Evolutionary conservation across 1,139 yeast genomes (phyloP).

Genomic region (Magnusiomyces tetraspermus): DNA sequence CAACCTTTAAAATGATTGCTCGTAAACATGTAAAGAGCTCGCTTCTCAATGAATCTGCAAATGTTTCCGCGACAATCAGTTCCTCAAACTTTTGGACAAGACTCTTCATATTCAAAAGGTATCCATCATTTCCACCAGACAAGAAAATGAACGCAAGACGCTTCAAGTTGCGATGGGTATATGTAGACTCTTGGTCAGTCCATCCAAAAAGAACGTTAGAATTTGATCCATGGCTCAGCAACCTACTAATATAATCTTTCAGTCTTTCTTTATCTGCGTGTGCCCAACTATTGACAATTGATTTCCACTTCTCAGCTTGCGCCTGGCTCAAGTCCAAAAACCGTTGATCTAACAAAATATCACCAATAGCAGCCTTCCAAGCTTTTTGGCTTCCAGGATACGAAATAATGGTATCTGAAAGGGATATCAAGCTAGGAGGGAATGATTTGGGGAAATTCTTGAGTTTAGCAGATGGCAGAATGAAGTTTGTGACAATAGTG

Average conservation of each 20-base stretch:
- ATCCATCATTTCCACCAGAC: constrained; percentile 51
- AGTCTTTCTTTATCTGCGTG: constrained; percentile 50
- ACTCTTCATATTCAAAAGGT: constrained; percentile 42
- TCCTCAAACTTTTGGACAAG: constrained; percentile 42
- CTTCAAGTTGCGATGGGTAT: constrained; percentile 42
- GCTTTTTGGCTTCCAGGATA: constrained; percentile 27
- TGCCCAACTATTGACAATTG: constrained; percentile 49
- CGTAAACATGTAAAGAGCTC: constrained; percentile 53
- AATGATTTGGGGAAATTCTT: constrained; percentile 29
- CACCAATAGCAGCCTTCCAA: constrained; percentile 35
- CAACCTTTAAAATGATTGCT: constrained; percentile 51
- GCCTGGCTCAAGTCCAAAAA: constrained; percentile 36
- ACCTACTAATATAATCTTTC: constrained; percentile 42
- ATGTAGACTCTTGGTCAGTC: constrained; percentile 63
- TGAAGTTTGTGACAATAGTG: constrained; percentile 34
- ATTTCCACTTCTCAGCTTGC: constrained; percentile 40
- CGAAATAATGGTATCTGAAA: constrained; percentile 20
- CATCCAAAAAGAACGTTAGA: constrained; percentile 57
- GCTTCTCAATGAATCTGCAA: constrained; percentile 30
- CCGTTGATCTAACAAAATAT: constrained; percentile 32
- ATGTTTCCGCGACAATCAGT: constrained; percentile 19
- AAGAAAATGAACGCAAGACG: constrained; percentile 55
- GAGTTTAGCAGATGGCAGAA: constrained; percentile 37
- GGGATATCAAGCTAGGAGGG: constrained; percentile 24
- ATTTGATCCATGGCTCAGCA: constrained; percentile 44